Evolutionary conservation across 2,329 filamentous ascomycete genomes (phyloP).

Genomic region (Venturia carpophila): DNA sequence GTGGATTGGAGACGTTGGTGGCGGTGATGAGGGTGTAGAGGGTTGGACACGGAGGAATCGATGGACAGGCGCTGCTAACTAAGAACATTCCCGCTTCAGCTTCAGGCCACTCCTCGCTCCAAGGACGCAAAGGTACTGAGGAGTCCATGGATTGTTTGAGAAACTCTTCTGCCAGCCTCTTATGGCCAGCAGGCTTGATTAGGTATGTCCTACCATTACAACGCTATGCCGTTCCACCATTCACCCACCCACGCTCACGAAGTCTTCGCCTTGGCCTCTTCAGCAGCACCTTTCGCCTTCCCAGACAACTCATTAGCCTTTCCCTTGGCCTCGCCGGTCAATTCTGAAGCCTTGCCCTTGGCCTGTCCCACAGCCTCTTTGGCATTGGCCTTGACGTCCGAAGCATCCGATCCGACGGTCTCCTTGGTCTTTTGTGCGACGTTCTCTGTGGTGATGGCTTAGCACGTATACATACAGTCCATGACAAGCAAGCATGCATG

Average conservation of each 20-base stretch:
- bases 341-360: conserved; percentile 37
- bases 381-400: conserved; percentile 34
- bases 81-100: too few relatives aligned
- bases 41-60: too few relatives aligned
- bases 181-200: neutral
- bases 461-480: neutral
- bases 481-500: neutral
- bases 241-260: neutral
- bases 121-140: too few relatives aligned
- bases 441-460: neutral
- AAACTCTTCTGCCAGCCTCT: neutral
- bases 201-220: neutral
- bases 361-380: conserved; percentile 36
- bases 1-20: too few relatives aligned
- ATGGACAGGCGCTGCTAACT: too few relatives aligned
- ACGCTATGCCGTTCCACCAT: neutral
- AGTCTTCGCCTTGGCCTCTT: conserved; percentile 22
- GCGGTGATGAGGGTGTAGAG: too few relatives aligned
- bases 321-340: conserved; percentile 33
- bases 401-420: conserved; percentile 22
- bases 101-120: too few relatives aligned
- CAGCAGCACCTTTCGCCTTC: conserved; percentile 21
- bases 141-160: too few relatives aligned
- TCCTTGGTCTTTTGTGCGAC: conserved; percentile 16
- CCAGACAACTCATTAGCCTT: conserved; percentile 29